Base-by-base conservation (phyloP, 352 stramenopile species). In the Pythium brassicae region DNA sequence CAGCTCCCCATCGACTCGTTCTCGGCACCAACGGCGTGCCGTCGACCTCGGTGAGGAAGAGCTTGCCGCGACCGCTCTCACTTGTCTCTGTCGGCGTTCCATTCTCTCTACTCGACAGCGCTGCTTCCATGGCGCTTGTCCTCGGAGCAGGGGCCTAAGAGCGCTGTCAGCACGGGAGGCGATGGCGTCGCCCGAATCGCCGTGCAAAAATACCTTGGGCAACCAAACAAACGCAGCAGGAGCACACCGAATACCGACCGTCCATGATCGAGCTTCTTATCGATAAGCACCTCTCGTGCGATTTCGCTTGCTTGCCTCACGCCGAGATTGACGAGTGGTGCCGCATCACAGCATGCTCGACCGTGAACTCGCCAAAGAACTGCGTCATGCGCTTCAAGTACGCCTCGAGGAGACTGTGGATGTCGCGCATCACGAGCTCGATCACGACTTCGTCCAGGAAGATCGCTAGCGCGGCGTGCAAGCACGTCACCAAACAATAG, bases 391-490 rank as follows among this genome's bases (percentile, higher is more conserved):
- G 70, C 26, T 65, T 71, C 25, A 93, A 50, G 57, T 89, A 93
- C 9, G 73, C 57, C 3, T 89, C 76, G 32, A 93, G 59, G 6
- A 93, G 66, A 32, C 56, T 74, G 40, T 91, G 77, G 32, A 89
- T 66, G 43, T 93, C 83, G 25, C 81, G 76, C 76, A 90, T 86
- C 8, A 89, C 74, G 25, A 93, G 62, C 29, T 92, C 78, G 14
- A 86, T 58, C n/a, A 93, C 75, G 22, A 93, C 73, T 56, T 93
- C 83, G 23, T 93, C 76, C 19, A 93, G 63, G 48, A 92, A 92
- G 17, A 86, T 68, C 8, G 77, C 80, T 90, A 45, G 17, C n/a
- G 17, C 5, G 44, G 12, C 40, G 57, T 40, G 23, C 15, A 55
- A 29, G n/a, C 17, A 9, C n/a, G 12, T 44, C 32, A 37, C 32